Conservation (phyloP, 2,329 filamentous ascomycete genomes). For the Thielaviopsis cerberus region DNA sequence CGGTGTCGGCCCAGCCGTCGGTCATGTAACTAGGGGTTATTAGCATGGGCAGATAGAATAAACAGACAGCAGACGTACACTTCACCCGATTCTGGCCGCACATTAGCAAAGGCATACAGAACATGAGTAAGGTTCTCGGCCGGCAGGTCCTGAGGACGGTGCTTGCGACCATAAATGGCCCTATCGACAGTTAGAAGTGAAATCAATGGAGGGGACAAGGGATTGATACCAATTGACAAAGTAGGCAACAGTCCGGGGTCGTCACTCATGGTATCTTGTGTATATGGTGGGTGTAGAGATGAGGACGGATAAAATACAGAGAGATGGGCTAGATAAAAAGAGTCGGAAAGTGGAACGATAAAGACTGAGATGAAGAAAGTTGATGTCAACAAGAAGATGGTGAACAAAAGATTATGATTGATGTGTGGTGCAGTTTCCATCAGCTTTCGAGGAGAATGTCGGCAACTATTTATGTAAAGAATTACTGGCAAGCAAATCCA, state of each 20-base stretch:
- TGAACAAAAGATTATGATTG: neutral
- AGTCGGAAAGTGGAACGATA: neutral
- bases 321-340: neutral
- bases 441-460: neutral
- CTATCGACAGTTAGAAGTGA: slow-evolving; percentile 17
- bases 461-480: neutral
- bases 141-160: slow-evolving; percentile 69
- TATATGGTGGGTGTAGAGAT: neutral
- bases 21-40: slow-evolving; percentile 30
- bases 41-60: neutral
- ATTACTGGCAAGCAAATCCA: neutral
- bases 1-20: slow-evolving; percentile 46
- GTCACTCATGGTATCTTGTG: slow-evolving; percentile 11
- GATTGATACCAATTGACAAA: slow-evolving; percentile 47
- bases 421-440: neutral
- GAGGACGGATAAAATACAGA: neutral
- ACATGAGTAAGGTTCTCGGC: slow-evolving; percentile 70
- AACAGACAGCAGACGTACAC: slow-evolving; percentile 35
- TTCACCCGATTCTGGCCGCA: slow-evolving; percentile 60
- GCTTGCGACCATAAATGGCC: slow-evolving; percentile 75
- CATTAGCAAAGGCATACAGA: slow-evolving; percentile 80
- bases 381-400: neutral
- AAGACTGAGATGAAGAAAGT: neutral
- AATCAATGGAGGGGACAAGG: neutral
- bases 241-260: slow-evolving; percentile 52